Percentiles rank a stretch among this genome's conserved stretches.
Evolutionary conservation across 78 protist species (phyloP).

Genomic region (Dictyostelium brefeldianum): DNA sequence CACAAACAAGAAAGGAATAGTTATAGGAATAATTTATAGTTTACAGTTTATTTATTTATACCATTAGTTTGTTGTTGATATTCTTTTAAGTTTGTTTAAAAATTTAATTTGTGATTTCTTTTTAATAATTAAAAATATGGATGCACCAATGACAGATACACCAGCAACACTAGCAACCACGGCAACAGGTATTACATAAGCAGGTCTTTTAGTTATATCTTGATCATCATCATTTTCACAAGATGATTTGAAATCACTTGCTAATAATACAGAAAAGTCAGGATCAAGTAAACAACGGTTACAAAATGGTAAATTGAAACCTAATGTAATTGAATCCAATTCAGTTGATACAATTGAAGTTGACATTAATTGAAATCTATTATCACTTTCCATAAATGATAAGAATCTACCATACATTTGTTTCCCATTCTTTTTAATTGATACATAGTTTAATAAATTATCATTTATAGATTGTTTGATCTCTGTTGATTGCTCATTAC

Average conservation of each 20-base stretch:
- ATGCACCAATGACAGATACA: neutral
- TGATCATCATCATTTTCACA: neutral
- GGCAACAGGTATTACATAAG: neutral
- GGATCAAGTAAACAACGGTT: constrained; percentile 15
- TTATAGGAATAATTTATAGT: too few relatives aligned
- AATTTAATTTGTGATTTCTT: neutral
- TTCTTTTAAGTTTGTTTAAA: too few relatives aligned
- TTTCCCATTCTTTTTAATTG: neutral
- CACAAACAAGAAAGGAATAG: too few relatives aligned
- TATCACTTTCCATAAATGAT: neutral
- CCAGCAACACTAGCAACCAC: neutral
- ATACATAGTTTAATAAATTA: neutral
- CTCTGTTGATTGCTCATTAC: neutral
- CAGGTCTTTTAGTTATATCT: too few relatives aligned
- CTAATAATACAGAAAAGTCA: neutral
- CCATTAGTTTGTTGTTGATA: too few relatives aligned
- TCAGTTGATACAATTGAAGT: neutral
- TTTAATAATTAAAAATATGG: neutral
- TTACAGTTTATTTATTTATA: too few relatives aligned
- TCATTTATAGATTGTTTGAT: neutral
- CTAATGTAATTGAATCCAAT: neutral
- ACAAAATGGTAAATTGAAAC: constrained; percentile 3
- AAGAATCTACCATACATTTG: constrained; percentile 7
- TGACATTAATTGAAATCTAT: neutral
- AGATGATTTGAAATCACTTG: neutral